phyloP scores from a whole-genome alignment of 2,329 filamentous ascomycete genomes.

The Fusarium temperatum region DNA sequence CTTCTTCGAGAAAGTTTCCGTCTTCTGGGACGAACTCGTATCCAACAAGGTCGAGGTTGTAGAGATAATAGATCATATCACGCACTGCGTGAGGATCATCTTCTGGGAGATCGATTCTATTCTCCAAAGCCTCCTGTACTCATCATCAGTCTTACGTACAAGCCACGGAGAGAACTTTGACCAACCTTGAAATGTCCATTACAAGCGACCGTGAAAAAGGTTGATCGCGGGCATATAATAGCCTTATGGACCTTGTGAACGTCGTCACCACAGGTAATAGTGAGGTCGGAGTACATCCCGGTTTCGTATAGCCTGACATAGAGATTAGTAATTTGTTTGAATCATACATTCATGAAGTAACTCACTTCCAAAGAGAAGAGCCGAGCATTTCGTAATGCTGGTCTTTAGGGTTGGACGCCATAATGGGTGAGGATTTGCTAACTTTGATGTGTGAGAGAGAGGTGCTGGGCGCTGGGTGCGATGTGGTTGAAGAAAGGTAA shows the following conservation, averaged over 20 bases:
- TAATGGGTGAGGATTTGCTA: not conserved
- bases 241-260: not conserved
- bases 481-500: not conserved
- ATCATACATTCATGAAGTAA: too few relatives aligned
- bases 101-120: not conserved
- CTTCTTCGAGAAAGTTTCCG: not conserved
- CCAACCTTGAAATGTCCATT: not conserved
- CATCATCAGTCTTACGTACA: not conserved
- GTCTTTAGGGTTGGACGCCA: not conserved
- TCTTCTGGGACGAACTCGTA: not conserved
- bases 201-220: not conserved
- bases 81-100: constrained; percentile 4
- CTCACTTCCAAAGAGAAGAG: not conserved
- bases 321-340: not conserved
- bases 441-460: rapidly evolving
- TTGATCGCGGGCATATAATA: not conserved
- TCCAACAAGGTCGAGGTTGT: not conserved
- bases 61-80: constrained; percentile 11
- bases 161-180: not conserved
- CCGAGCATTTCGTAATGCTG: not conserved
- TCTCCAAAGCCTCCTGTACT: not conserved
- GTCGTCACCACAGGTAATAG: not conserved
- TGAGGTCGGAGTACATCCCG: not conserved
- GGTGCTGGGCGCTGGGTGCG: not conserved
- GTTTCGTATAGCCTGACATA: not conserved